Base-by-base conservation (phyloP, 1,284 basidiomycete species). In the Ceratobasidium sp. region DNA sequence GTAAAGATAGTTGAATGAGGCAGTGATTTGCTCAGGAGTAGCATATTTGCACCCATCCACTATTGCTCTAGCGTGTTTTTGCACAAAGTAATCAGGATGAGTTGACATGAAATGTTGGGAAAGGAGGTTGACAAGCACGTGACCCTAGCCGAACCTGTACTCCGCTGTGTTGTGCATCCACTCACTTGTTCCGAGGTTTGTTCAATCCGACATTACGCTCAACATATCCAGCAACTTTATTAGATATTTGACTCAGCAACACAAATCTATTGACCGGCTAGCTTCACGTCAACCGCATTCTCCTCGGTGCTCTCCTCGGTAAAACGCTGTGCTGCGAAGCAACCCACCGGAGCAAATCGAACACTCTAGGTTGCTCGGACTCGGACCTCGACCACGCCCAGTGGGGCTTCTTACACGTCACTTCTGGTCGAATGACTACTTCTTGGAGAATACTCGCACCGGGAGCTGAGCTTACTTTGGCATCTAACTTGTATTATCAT, bases 231-330 rank as follows among this genome's bases (percentile, higher is more conserved):
- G 7, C 16, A 49, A 49, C 16, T 14, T 6, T 23, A 44, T 14
- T 23, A 18, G 16, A 6, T 49, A 5, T 49, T 49, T n/a, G 47
- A 23, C 47, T 49, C 23, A 23, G 6, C 23, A 7, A 49, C 18
- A 4, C 16, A 49, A 49, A 49, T n/a, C 30, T 38, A 38, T 11
- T 4, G 11, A 41, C 38, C 32, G 55, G 13, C 30, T 35, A 26
- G 28, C 28, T 49, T 23, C 47, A 16, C 61, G 1, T 64, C 49
- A 9, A 28, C 47, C 66, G 66, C 66, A 58, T 11, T 28, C 26
- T 70, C 23, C n/a, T 70, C 66, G 66, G 66, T 43, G 38, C 47
- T 69, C 64, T 57, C 28, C n/a, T 70, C 54, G 66, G 66, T 13
- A 57, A 70, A 70, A 70, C 43, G 3, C 43, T 41, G 18, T 49